These are phyloP conservation scores for Celoporthe dispersa DNA, from an alignment of 2,329 filamentous ascomycete species.

Conservation along the genomic window DNA sequence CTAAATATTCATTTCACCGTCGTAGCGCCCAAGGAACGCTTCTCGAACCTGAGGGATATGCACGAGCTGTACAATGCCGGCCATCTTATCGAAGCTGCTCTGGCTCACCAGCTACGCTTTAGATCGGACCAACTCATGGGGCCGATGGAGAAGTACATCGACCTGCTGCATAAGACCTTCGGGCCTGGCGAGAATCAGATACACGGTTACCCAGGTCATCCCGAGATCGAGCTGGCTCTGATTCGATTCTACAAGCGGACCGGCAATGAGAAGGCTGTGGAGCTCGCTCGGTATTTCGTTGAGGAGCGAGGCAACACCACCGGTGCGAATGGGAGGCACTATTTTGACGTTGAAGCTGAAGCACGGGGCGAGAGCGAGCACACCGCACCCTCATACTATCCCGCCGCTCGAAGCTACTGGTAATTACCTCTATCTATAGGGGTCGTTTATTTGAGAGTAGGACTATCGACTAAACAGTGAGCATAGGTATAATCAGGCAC, in stretches of 20 bases:
- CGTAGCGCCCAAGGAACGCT: constrained; percentile 57
- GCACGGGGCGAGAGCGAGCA: constrained; percentile 52
- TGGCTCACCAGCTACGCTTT: constrained; percentile 59
- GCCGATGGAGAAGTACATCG: constrained; percentile 59
- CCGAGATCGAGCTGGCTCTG: constrained; percentile 54
- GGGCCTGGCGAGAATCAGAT: constrained; percentile 53
- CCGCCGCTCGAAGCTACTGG: constrained; percentile 45
- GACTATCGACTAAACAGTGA: background rate
- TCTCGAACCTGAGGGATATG: constrained; percentile 62
- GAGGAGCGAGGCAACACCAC: constrained; percentile 58
- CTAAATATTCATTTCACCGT: constrained; percentile 67
- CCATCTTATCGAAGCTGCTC: constrained; percentile 63
- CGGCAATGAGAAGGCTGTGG: constrained; percentile 41
- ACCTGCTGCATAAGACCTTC: constrained; percentile 55
- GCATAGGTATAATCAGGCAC: constrained; percentile 53
- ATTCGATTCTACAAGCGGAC: constrained; percentile 43
- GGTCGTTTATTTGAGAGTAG: too few relatives aligned
- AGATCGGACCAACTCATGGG: constrained; percentile 54
- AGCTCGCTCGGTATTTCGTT: constrained; percentile 60
- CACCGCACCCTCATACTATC: constrained; percentile 52
- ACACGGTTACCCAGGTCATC: constrained; percentile 65
- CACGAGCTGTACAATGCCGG: constrained; percentile 67
- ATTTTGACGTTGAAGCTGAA: constrained; percentile 57
- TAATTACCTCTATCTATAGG: too few relatives aligned
- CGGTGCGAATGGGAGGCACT: constrained; percentile 53